Base-by-base conservation (phyloP, 169 alveolate species). In the Plasmodium sp. region DNA sequence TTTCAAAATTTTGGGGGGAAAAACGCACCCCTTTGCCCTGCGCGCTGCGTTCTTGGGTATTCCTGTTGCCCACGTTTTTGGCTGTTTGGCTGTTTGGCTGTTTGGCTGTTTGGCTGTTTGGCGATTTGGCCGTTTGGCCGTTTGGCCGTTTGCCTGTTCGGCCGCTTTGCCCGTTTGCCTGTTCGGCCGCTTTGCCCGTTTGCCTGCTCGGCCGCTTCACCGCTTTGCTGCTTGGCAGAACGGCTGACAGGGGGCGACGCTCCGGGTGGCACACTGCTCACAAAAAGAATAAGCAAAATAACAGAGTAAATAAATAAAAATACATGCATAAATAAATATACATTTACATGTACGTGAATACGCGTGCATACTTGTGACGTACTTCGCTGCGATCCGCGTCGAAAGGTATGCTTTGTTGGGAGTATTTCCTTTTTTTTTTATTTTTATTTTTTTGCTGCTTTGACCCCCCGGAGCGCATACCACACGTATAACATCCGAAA, bases 311-410 rank as follows among this genome's bases (percentile, higher is more conserved):
- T 41, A 45, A 39, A 12, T 82, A 82, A 36, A 82, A 22, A 82
- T 82, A 82, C 45, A 81, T 73, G 22, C 43, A 34, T 34, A 75
- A n/a, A 75, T 33, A 75, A 7, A 83, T 83, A 83, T 83, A 34
- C 73, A 14, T 43, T 16, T 48, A 84, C 79, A 48, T 62, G 71
- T 62, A 22, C 36, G 45, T 84, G 71, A 34, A 84, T 67, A 54
- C 18, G 67, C 41, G 39, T 54, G 67, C 22, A 79, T 77, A 79
- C 67, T 36, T 72, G 71, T 80, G 71, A 22, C 3, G 62, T 51
- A 80, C 18, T 41, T 39, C 14, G 5, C 51, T 45, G 36, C n/a
- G 34, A 39, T 18, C 9, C 14, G 77, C 39, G 33, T 67, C 77
- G 77, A 2, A 43, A 71, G 16, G 43, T 34, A 67, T 82, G 39